Conservation (phyloP, 495 filamentous ascomycete genomes). For the Neurospora pannonica region DNA sequence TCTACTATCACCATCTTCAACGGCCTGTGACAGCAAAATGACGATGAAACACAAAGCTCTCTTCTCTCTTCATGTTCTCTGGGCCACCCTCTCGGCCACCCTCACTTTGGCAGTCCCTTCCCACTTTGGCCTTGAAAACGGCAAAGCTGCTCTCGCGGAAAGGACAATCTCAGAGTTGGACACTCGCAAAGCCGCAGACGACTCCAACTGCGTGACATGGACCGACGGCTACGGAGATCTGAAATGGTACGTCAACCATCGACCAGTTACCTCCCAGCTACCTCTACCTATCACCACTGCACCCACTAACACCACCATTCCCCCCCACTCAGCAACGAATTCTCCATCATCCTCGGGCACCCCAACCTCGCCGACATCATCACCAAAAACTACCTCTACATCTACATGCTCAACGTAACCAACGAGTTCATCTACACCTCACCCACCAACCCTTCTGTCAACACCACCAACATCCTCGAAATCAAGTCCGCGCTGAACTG, state of each 20-base stretch:
- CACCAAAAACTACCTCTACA: not conserved
- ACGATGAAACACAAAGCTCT: not conserved
- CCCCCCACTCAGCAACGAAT: not conserved
- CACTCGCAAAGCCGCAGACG: not conserved
- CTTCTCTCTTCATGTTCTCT: not conserved
- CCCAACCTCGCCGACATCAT: not conserved
- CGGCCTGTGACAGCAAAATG: not conserved
- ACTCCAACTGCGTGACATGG: not conserved
- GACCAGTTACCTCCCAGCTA: no score
- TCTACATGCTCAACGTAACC: not conserved
- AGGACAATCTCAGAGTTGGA: not conserved
- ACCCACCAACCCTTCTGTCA: not conserved
- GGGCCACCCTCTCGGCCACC: not conserved
- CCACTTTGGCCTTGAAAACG: not conserved
- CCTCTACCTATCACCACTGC: not conserved
- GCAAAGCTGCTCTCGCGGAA: not conserved
- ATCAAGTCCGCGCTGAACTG: not conserved
- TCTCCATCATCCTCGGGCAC: not conserved
- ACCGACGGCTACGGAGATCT: not conserved
- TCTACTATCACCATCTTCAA: not conserved
- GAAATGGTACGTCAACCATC: not conserved
- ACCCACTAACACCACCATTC: not conserved
- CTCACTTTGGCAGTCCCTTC: not conserved
- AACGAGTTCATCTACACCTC: not conserved
- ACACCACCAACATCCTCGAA: not conserved